These are phyloP conservation scores for Cyberlindnera euphorbiiphila DNA, from an alignment of 805 yeast species.

Conservation along the genomic window DNA sequence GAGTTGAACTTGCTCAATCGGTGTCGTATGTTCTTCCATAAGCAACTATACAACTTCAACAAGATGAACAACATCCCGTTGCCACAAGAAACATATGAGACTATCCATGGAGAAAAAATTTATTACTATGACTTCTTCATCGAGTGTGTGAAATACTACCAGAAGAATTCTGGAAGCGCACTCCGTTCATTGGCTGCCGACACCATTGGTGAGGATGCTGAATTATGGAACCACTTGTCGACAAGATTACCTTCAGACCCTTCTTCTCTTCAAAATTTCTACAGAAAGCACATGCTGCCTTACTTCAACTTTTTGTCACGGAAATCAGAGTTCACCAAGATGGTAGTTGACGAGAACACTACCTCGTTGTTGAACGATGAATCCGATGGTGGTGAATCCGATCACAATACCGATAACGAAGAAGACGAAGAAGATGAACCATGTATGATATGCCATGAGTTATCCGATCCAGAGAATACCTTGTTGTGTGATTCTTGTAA, in stretches of 20 bases:
- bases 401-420: too few species aligned
- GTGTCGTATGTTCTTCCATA: conserved; percentile 56
- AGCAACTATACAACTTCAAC: conserved; percentile 56
- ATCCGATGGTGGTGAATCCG: conserved; percentile 23
- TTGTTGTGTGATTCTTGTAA: conserved; percentile 75
- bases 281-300: conserved; percentile 25
- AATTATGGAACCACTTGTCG: conserved; percentile 29
- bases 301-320: conserved; percentile 34
- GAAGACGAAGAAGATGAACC: conserved; percentile 32
- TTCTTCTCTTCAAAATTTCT: conserved; percentile 17
- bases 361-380: conserved; percentile 29
- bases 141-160: conserved; percentile 27
- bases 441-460: conserved; percentile 46
- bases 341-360: conserved; percentile 27
- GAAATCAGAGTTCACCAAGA: conserved; percentile 24
- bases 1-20: conserved; percentile 63
- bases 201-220: conserved; percentile 15
- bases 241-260: conserved; percentile 9
- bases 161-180: conserved; percentile 5
- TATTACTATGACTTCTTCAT: conserved; percentile 39
- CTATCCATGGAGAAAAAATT: conserved; percentile 17
- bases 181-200: not conserved
- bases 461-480: conserved; percentile 43
- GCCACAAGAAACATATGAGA: conserved; percentile 15
- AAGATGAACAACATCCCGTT: conserved; percentile 35